Evolutionary conservation across 352 stramenopile genomes (phyloP).

Genomic region (Phytophthora colocasiae): DNA sequence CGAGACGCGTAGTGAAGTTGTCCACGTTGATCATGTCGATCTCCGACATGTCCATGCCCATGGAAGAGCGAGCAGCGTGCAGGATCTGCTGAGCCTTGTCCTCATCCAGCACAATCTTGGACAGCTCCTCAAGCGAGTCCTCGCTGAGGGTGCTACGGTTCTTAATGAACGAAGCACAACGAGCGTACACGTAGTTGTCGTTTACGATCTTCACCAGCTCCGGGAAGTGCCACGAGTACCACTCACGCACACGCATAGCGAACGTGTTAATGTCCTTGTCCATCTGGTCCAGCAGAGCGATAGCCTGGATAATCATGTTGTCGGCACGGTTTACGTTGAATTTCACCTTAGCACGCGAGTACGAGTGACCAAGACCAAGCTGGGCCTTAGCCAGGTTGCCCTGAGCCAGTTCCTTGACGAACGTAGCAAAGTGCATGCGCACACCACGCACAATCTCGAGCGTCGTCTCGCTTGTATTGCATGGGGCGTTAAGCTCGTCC

Average conservation of each 20-base stretch:
- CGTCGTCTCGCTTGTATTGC: conserved; percentile 98
- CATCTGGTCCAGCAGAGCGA: conserved; percentile 99
- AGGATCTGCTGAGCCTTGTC: conserved; percentile 96
- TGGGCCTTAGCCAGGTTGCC: conserved; percentile 98
- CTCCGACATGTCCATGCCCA: conserved; percentile 99
- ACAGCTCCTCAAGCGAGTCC: conserved; percentile 82
- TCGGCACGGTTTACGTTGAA: conserved; percentile 99
- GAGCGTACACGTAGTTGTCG: conserved; percentile 99
- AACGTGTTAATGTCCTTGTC: conserved; percentile 99
- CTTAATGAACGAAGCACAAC: conserved; percentile 97
- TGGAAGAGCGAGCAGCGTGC: conserved; percentile 95
- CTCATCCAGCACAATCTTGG: conserved; percentile 97
- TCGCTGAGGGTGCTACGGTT: conserved; percentile 87
- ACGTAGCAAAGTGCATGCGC: conserved; percentile 97
- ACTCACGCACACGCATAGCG: conserved; percentile 99
- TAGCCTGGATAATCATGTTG: conserved; percentile 99
- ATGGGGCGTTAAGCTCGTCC: conserved; percentile 94
- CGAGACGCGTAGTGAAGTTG: conserved; percentile 98
- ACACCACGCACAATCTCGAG: conserved; percentile 97
- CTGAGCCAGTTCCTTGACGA: conserved; percentile 97
- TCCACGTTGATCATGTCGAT: conserved; percentile 99
- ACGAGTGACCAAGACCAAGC: conserved; percentile 99
- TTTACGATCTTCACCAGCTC: conserved; percentile 99
- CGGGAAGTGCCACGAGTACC: conserved; percentile 99
- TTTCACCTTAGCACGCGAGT: conserved; percentile 99